Evolutionary conservation across 352 stramenopile species (phyloP).

Genomic region (Pythium plurisporium): DNA sequence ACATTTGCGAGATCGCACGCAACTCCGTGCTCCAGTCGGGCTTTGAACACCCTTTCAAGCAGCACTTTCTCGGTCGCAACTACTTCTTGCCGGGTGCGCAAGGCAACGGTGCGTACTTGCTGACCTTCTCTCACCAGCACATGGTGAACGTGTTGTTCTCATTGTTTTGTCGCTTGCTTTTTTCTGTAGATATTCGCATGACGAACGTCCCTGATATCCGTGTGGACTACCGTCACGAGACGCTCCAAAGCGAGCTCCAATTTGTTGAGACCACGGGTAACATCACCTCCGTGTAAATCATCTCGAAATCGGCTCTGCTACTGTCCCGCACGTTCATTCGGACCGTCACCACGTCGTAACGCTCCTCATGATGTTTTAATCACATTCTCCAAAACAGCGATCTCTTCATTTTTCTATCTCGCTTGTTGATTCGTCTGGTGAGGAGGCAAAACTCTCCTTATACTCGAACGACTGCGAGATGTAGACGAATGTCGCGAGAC

Average conservation of each 20-base stretch:
- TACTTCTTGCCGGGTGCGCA: constrained; percentile 76
- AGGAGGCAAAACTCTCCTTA: too few relatives aligned
- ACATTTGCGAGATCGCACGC: constrained; percentile 98
- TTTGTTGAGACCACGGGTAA: constrained; percentile 56
- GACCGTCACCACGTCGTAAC: too few relatives aligned
- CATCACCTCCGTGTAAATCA: constrained; percentile 6
- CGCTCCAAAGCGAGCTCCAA: constrained; percentile 58
- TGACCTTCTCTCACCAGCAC: not conserved
- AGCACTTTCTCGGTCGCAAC: constrained; percentile 94
- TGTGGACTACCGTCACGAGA: constrained; percentile 88
- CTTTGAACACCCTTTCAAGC: constrained; percentile 97
- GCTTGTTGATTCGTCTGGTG: too few relatives aligned
- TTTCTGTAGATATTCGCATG: constrained; percentile 85
- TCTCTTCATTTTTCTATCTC: too few relatives aligned
- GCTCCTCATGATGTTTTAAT: too few relatives aligned
- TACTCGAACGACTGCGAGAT: constrained; percentile 85
- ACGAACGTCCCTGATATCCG: constrained; percentile 94
- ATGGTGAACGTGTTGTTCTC: not conserved
- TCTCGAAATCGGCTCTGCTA: too few relatives aligned
- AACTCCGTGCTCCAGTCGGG: constrained; percentile 98
- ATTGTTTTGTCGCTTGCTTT: not conserved
- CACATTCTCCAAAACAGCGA: too few relatives aligned
- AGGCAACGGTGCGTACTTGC: constrained; percentile 61
- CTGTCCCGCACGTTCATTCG: too few relatives aligned
- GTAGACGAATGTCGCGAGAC: constrained; percentile 58